Percentiles rank a stretch among this genome's conserved stretches.
Conservation (phyloP, 2,329 filamentous ascomycete species). For the Hirsutella thompsonii region DNA sequence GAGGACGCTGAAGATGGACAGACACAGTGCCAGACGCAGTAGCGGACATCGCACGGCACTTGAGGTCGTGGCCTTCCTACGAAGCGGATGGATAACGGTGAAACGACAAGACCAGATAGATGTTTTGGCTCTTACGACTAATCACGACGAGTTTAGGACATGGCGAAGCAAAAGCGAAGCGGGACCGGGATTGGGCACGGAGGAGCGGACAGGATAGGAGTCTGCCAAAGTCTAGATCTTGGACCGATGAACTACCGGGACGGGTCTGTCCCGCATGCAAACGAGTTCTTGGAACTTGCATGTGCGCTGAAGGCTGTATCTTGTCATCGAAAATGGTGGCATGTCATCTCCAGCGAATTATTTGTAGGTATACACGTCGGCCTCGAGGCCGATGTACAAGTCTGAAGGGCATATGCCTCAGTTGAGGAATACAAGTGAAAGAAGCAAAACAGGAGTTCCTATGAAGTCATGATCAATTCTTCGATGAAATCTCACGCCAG, state of each 20-base stretch:
- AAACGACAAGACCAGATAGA: neutral
- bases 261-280: neutral
- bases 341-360: too few species aligned
- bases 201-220: neutral
- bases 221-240: too few species aligned
- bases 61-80: neutral
- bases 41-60: slow-evolving; percentile 14
- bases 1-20: slow-evolving; percentile 54
- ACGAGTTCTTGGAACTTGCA: neutral
- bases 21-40: slow-evolving; percentile 64
- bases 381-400: too few species aligned
- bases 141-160: slow-evolving; percentile 2
- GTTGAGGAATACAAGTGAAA: too few species aligned
- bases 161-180: neutral
- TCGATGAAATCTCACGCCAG: too few species aligned
- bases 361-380: too few species aligned
- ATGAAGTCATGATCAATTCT: too few species aligned
- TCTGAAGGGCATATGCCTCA: too few species aligned
- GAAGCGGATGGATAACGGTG: neutral
- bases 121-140: slow-evolving; percentile 3
- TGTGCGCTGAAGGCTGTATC: too few species aligned
- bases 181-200: neutral
- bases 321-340: too few species aligned
- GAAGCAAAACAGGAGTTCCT: too few species aligned
- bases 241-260: too few species aligned